These are phyloP conservation scores for Hura crepitans DNA, from an alignment of 441 rosid species.

Conservation along the genomic window DNA sequence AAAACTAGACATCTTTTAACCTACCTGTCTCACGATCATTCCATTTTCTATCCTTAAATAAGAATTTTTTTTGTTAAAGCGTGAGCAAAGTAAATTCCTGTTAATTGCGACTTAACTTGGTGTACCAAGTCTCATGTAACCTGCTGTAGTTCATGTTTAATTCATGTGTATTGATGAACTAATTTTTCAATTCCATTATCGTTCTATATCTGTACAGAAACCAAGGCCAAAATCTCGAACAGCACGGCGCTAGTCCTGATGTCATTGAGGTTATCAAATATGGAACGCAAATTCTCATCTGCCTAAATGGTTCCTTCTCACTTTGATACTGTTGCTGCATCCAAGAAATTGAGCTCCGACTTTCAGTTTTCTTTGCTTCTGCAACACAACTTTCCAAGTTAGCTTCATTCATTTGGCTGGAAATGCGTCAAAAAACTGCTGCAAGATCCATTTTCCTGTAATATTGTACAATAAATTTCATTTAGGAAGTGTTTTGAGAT, in stretches of 20 bases:
- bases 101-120: background rate
- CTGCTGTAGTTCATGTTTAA: background rate
- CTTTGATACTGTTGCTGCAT: constrained; percentile 11
- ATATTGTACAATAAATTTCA: constrained; percentile 29
- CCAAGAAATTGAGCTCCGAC: background rate
- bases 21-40: background rate
- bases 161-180: background rate
- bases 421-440: constrained; percentile 5
- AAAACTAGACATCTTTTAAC: background rate
- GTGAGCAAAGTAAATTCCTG: background rate
- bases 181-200: constrained; percentile 10
- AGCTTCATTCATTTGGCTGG: background rate
- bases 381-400: background rate
- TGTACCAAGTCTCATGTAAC: background rate
- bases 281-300: constrained; percentile 12
- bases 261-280: constrained; percentile 18
- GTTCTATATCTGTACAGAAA: constrained; percentile 49
- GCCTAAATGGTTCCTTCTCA: constrained; percentile 16
- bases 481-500: constrained; percentile 2
- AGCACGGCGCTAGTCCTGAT: constrained; percentile 48
- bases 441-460: constrained; percentile 28
- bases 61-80: background rate
- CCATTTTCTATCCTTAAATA: background rate
- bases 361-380: constrained; percentile 10
- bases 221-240: constrained; percentile 74